These are phyloP conservation scores for Davidsoniella neocaledoniae DNA, from an alignment of 2,329 filamentous ascomycete genomes.

Conservation along the genomic window DNA sequence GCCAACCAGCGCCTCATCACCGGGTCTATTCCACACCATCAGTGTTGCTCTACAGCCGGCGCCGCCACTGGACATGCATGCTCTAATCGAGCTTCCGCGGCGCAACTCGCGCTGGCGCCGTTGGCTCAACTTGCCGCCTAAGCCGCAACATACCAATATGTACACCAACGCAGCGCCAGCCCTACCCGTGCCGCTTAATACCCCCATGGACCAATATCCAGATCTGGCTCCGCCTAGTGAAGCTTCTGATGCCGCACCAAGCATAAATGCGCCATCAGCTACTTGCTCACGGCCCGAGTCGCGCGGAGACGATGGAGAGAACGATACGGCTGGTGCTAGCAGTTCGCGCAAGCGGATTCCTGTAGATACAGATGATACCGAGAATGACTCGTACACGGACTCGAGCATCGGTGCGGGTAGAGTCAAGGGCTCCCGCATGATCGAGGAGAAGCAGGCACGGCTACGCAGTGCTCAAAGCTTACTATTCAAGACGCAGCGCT, in stretches of 20 bases:
- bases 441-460: slow-evolving; percentile 23
- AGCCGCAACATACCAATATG: slow-evolving; percentile 13
- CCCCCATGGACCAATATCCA: slow-evolving; percentile 2
- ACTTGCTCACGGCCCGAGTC: slow-evolving; percentile 4
- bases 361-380: slow-evolving; percentile 15
- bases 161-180: slow-evolving; percentile 13
- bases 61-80: slow-evolving; percentile 14
- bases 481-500: slow-evolving; percentile 17
- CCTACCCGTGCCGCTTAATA: slow-evolving; percentile 7
- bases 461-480: slow-evolving; percentile 25
- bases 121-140: slow-evolving; percentile 13
- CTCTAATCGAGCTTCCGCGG: slow-evolving; percentile 15
- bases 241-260: background rate
- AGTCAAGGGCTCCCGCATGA: slow-evolving; percentile 15
- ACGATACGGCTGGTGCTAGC: slow-evolving; percentile 13
- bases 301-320: background rate
- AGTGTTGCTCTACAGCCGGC: slow-evolving; percentile 15
- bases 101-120: slow-evolving; percentile 11
- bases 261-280: slow-evolving; percentile 6
- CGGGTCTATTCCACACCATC: slow-evolving; percentile 18
- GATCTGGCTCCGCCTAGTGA: slow-evolving; percentile 2
- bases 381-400: slow-evolving; percentile 14
- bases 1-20: slow-evolving; percentile 14
- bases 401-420: slow-evolving; percentile 16
- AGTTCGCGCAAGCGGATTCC: slow-evolving; percentile 12